phyloP scores from a whole-genome alignment of 441 rosid genomes.

The Arabidopsis lyrata region DNA sequence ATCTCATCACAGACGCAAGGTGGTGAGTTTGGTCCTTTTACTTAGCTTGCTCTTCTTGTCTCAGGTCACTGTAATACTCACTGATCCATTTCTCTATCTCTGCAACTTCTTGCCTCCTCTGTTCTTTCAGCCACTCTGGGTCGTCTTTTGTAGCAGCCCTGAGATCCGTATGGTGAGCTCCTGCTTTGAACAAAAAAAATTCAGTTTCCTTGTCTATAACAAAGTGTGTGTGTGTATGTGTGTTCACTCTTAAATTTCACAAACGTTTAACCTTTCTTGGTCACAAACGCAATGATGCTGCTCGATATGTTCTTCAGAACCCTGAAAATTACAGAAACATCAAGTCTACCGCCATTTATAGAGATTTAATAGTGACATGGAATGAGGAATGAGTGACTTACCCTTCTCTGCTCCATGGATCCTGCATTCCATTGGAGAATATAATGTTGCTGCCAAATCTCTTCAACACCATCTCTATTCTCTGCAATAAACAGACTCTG shows the following conservation, averaged over 20 bases:
- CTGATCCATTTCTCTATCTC: constrained; percentile 17
- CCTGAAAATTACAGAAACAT: background rate
- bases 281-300: constrained; percentile 14
- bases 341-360: background rate
- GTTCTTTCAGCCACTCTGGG: constrained; percentile 22
- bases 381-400: background rate
- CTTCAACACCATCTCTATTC: constrained; percentile 15
- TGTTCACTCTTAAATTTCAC: background rate
- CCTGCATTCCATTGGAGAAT: constrained; percentile 23
- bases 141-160: constrained; percentile 14
- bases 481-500: background rate
- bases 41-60: background rate
- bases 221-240: background rate
- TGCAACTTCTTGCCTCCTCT: constrained; percentile 20
- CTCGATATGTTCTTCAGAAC: constrained; percentile 15
- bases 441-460: constrained; percentile 13
- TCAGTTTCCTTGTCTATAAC: background rate
- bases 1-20: constrained; percentile 2
- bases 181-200: background rate
- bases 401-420: constrained; percentile 17
- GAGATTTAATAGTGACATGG: background rate
- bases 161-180: constrained; percentile 17
- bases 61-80: constrained; percentile 8
- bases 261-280: constrained; percentile 4
- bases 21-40: background rate